Evolutionary conservation across 139 green algal genomes (phyloP), one percentile per base, ranked within the genome.

Genomic region (Micractinium conductrix): DNA sequence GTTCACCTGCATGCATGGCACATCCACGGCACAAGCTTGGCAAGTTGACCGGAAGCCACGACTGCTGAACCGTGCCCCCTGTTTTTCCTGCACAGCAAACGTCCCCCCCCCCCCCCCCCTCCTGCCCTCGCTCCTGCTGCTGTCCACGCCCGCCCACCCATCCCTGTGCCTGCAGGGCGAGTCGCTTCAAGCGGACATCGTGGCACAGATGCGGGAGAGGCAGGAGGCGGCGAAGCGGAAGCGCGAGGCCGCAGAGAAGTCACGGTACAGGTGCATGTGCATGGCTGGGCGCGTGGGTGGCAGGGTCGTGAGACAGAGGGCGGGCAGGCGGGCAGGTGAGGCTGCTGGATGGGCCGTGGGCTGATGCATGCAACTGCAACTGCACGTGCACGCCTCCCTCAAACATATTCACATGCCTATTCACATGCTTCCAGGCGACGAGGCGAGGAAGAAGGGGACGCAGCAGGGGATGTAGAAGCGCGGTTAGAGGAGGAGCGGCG

Each of bases 181-280:
- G 43, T 55, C 30, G 70, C 89, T 91, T 40, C 81, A 86, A 37
- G 81, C 85, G 19, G 81, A 89, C 55, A 82, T 91, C 19, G 37
- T 84, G 72, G 78, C 73, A 65, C 85, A 80, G 62, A 83, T 83
- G 78, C 48, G 78, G 38, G 76, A 89, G 65, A 82, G 82, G 81
- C 69, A 88, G 76, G 80, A 85, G 24, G 48, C 37, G 0, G 85
- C 85, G 69, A 89, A 89, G 65, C 87, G 84, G 10, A 91, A 86
- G 50, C 69, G 85, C 9, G 78, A 87, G 68, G 67, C 70, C 26
- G 28, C 37, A 38, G 67, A 71, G 42, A 73, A 80, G 50, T 80
- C 80, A 24, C 55, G 55, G 26, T 85, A 85, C 70, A 44, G 80
- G 80, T 19, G 33, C 65, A 7, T n/a, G 63, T 40, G n/a, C 5